Evolutionary conservation across 352 stramenopile species (phyloP), one percentile per base, ranked within the genome.

Genomic region (Phytophthora melonis): DNA sequence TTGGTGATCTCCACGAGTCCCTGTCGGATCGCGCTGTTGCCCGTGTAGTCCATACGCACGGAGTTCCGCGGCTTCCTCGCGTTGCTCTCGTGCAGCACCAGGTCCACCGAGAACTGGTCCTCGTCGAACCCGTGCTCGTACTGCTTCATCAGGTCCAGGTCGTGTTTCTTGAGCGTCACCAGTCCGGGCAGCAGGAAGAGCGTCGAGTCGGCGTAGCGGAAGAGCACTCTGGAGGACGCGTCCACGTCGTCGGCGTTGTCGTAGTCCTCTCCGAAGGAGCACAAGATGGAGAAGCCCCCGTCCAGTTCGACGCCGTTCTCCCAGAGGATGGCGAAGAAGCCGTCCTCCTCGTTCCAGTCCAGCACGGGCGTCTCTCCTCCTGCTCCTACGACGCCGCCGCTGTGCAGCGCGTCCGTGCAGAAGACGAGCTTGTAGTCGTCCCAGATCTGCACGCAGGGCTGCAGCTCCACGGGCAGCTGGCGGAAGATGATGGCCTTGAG

Each of bases 141-240:
- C 61, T 94, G 87, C 65, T 94, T 94, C 84, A 94, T 94, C 62
- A 96, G 72, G 59, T 96, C 89, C 5, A 96, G 59, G 58, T 93
- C 79, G 13, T 73, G 64, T 69, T 95, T 96, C 55, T 82, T 88
- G 6, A 95, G 74, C 14, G 87, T 93, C 19, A 96, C 77, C 3
- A 96, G 63, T 2, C 89, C 89, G 0, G 88, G 81, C 3, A 67
- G 45, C 10, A 94, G 71, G 70, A 94, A 96, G 77, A 90, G 86
- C 14, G 89, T 96, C 63, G 89, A 96, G 58, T 96, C 86, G 0
- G 81, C 83, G 59, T 96, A 94, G 10, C 89, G 80, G 49, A 96
- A 96, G 0, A 94, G 72, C 36, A 96, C 88, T 59, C 83, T 78
- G 3, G 85, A 91, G 5, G 87, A 86, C 8, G 83, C 79, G 49